Conservation (phyloP, 768 basidiomycete genomes). For the Lepiota venenata region DNA sequence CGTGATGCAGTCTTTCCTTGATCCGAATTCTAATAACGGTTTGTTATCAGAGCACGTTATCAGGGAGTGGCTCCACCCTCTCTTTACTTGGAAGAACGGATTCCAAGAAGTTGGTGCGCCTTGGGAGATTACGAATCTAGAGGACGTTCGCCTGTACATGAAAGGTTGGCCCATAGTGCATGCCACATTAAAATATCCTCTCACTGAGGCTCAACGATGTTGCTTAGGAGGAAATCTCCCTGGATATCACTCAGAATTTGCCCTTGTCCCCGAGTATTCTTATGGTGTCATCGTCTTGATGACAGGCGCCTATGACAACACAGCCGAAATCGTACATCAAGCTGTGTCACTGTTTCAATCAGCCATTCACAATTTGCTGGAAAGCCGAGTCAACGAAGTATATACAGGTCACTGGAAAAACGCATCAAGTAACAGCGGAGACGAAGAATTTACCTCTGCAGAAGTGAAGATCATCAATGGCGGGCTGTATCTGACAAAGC, state of each 20-base stretch:
- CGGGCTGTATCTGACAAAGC: slow-evolving; percentile 26
- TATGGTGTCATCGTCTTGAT: slow-evolving; percentile 39
- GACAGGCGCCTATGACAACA: slow-evolving; percentile 32
- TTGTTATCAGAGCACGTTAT: slow-evolving; percentile 29
- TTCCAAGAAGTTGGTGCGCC: slow-evolving; percentile 36
- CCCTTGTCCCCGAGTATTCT: slow-evolving; percentile 33
- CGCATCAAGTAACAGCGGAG: slow-evolving; percentile 15
- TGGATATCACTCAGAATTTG: slow-evolving; percentile 38
- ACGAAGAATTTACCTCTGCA: slow-evolving; percentile 7
- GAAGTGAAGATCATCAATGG: slow-evolving; percentile 29
- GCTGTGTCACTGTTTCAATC: slow-evolving; percentile 29
- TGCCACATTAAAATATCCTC: neutral
- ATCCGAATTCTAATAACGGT: slow-evolving; percentile 32
- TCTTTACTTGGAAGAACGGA: slow-evolving; percentile 34
- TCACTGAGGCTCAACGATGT: neutral
- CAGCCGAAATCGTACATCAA: slow-evolving; percentile 27
- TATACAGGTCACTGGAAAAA: slow-evolving; percentile 34
- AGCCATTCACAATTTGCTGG: slow-evolving; percentile 29
- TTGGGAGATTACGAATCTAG: slow-evolving; percentile 38
- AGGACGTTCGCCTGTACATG: slow-evolving; percentile 27
- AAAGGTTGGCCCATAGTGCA: slow-evolving; percentile 22
- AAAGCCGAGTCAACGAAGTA: slow-evolving; percentile 19
- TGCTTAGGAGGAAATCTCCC: slow-evolving; percentile 33
- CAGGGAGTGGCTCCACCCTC: slow-evolving; percentile 40
- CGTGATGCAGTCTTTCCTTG: slow-evolving; percentile 42